phyloP scores from a whole-genome alignment of 2,329 filamentous ascomycete species.

The Cordyceps farinosa region DNA sequence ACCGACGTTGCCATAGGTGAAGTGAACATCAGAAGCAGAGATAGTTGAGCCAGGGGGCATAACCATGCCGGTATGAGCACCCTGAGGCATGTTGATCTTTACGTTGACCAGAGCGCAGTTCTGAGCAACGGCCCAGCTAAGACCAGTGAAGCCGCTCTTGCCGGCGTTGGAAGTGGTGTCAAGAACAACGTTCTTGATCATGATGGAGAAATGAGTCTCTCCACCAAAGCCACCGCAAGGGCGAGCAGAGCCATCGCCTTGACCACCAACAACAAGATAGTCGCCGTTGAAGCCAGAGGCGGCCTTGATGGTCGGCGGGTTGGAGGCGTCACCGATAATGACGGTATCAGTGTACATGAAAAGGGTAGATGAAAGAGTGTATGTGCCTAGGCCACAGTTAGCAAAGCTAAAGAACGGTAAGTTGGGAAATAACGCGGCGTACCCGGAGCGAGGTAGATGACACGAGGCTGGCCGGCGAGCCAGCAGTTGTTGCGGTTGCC shows the following conservation, averaged over 20 bases:
- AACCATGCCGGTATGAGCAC: constrained; percentile 22
- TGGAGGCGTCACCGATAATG: constrained; percentile 71
- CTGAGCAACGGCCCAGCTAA: constrained; percentile 24
- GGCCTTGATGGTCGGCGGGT: constrained; percentile 68
- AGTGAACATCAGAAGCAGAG: constrained; percentile 21
- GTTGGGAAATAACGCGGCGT: not conserved
- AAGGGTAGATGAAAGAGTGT: constrained; percentile 20
- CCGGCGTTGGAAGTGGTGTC: constrained; percentile 22
- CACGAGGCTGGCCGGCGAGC: constrained; percentile 22
- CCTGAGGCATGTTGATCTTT: constrained; percentile 17
- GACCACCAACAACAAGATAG: constrained; percentile 22
- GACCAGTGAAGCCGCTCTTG: constrained; percentile 18
- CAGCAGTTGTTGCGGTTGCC: constrained; percentile 22
- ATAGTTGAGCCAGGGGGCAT: constrained; percentile 21
- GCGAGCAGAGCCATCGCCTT: constrained; percentile 18
- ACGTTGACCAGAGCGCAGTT: constrained; percentile 24
- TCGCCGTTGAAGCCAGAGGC: constrained; percentile 60
- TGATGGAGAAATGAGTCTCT: constrained; percentile 24
- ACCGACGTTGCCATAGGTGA: constrained; percentile 22
- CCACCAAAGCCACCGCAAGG: constrained; percentile 21
- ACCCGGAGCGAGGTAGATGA: constrained; percentile 23
- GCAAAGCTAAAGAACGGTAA: not conserved
- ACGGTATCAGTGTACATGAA: constrained; percentile 56
- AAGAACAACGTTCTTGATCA: constrained; percentile 24
- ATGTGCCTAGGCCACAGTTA: constrained; percentile 19